These are phyloP conservation scores for Vaccinium macrocarpon DNA, from an alignment of 148 eudicot species.

Conservation along the genomic window DNA sequence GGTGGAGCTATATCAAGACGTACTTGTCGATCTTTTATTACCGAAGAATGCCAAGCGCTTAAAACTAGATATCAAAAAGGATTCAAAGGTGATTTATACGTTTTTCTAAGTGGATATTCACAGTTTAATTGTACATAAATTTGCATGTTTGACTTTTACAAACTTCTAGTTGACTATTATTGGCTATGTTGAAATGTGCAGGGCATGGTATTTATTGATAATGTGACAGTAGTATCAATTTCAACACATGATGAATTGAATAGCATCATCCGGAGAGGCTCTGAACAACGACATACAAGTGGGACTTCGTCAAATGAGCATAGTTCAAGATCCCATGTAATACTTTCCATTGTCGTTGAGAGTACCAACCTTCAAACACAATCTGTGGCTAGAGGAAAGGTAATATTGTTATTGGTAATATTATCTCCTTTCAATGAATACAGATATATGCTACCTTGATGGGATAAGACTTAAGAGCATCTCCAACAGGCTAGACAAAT, in stretches of 20 bases:
- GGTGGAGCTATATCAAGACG: slow-evolving; percentile 95
- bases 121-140: neutral
- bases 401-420: slow-evolving; percentile 20
- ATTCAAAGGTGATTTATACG: slow-evolving; percentile 61
- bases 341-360: slow-evolving; percentile 82
- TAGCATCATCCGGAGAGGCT: slow-evolving; percentile 77
- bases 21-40: slow-evolving; percentile 77
- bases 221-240: slow-evolving; percentile 59
- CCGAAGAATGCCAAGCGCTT: slow-evolving; percentile 68
- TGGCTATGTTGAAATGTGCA: slow-evolving; percentile 15
- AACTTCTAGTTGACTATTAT: neutral
- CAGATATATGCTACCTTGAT: neutral
- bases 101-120: neutral
- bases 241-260: slow-evolving; percentile 66
- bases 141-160: neutral
- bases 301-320: slow-evolving; percentile 91
- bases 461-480: neutral
- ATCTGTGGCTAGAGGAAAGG: slow-evolving; percentile 94
- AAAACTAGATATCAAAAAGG: slow-evolving; percentile 86
- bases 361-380: slow-evolving; percentile 98
- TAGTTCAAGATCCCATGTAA: slow-evolving; percentile 94
- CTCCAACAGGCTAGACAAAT: neutral
- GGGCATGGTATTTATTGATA: slow-evolving; percentile 98
- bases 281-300: slow-evolving; percentile 84
- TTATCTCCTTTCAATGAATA: neutral